Base-by-base conservation (phyloP, 1,284 basidiomycete species). In the Thelephora terrestris region DNA sequence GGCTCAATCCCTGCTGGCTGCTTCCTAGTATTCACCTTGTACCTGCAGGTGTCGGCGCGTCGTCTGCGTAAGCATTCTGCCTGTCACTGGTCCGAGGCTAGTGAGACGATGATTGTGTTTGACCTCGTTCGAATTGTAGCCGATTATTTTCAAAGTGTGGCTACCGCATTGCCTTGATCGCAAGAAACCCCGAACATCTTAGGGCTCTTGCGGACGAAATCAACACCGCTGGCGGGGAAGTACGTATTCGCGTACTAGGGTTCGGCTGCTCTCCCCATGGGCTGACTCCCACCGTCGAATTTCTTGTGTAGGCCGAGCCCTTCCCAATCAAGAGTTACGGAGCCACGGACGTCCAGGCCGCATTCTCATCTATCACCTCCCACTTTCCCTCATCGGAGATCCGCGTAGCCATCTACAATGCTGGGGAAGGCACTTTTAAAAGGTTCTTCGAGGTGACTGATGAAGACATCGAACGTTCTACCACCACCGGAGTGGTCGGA, bases 351-450 rank as follows among this genome's bases (percentile, higher is more conserved):
- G 66, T 88, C 37, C 66, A 71, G 12, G 58, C 67, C 14, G 76
- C 71, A 2, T 87, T 86, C 66, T 57, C 62, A 5, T 61, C 68
- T 10, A 76, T 88, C 59, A 73, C 73, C 47, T 53, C 63, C 20
- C 69, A 67, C 43, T 42, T 51, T 17, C 66, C 69, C 2, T 51
- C 70, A 0, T 69, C 74, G 32, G 70, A 70, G 34, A 71, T 88
- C 43, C 76, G 78, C 20, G 81, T 71, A 4, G 85, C 81, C 1
- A 58, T 89, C 17, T 89, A 73, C 67, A 89, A 89, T 58, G 74
- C 71, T 0, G 79, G 69, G 1, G 61, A 71, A 35, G 73, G 70
- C 5, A 63, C 79, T 5, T 83, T 74, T 69, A 85, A 85, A 63
- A 67, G 70, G 1, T 89, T 89, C 72, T 63, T 89, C 21, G 71